Conservation (phyloP, 192 early-diverging fungal genomes). For the Backusella westeae region DNA sequence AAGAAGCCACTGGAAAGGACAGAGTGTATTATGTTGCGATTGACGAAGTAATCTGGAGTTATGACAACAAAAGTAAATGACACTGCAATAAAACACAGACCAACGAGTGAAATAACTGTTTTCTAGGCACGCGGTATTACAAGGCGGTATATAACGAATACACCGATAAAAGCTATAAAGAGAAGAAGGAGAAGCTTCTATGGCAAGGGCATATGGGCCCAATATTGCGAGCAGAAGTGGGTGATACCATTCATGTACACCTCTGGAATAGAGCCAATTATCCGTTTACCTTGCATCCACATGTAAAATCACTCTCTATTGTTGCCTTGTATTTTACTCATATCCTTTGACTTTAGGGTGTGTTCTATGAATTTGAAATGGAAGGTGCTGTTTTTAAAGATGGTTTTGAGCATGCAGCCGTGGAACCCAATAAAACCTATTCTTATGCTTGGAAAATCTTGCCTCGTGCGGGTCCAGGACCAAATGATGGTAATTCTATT, state of each 20-base stretch:
- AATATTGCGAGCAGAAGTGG: slow-evolving; percentile 34
- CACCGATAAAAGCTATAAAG: slow-evolving; percentile 10
- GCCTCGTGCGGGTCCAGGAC: slow-evolving; percentile 35
- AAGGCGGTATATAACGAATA: slow-evolving; percentile 33
- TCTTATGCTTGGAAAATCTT: slow-evolving; percentile 24
- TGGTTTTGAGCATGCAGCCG: not conserved
- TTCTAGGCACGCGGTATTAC: slow-evolving; percentile 23
- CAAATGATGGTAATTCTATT: slow-evolving; percentile 30
- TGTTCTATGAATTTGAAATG: slow-evolving; percentile 36
- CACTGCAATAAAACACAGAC: not conserved
- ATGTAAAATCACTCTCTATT: slow-evolving; percentile 12
- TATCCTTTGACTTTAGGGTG: not conserved
- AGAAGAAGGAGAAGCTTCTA: not conserved
- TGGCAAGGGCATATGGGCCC: slow-evolving; percentile 39
- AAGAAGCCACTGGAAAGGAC: slow-evolving; percentile 1
- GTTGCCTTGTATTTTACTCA: not conserved
- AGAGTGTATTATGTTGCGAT: slow-evolving; percentile 25
- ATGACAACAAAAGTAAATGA: not conserved
- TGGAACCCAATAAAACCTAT: slow-evolving; percentile 13
- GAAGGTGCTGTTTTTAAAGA: slow-evolving; percentile 36
- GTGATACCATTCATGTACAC: slow-evolving; percentile 30
- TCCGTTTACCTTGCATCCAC: slow-evolving; percentile 35
- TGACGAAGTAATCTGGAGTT: slow-evolving; percentile 32
- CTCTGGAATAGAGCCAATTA: slow-evolving; percentile 24
- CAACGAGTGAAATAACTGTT: not conserved